Base-by-base conservation (phyloP, 2,329 filamentous ascomycete genomes). In the Botryotinia calthae region DNA sequence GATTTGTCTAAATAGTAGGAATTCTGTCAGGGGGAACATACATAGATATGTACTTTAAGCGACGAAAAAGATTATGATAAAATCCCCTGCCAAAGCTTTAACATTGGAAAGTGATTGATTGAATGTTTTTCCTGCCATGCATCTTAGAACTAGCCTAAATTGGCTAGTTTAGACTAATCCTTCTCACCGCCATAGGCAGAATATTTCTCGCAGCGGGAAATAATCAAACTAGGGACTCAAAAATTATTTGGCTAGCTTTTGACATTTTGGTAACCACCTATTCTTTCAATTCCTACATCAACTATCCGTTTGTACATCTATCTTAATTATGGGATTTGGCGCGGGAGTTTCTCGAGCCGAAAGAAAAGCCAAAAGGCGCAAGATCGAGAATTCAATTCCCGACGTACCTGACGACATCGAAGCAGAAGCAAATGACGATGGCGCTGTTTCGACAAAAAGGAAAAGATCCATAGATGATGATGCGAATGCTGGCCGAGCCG, bases 351-450 rank as follows among this genome's bases (percentile, higher is more conserved):
- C 80, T 10, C 77, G 79, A 56, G 77, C 79, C 1, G 79, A 81
- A 75, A 76, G 80, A 42, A 81, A 82, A 75, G 79, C 78, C 10
- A 81, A 79, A 64, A 81, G 80, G 72, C 79, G 80, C 51, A 79
- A 80, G 70, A 73, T 77, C 28, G 79, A 81, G 74, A 77, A 80
- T 66, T 76, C 79, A n/a, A 78, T 81, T 69, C 80, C 79, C 2
- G 80, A 80, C 73, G 63, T 81, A 56, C 80, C 80, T 42, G 79
- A 74, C 12, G 78, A 79, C 34, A 71, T 76, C 76, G 72, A 78
- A 73, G 59, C 71, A 75, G 77, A 69, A 20, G 61, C 56, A 34
- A 58, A 46, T 40, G n/a, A 71, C 42, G 72, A 65, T 62, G 63
- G 54, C 71, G 73, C 79, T 78, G 58, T 74, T 76, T 56, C 62